Percentiles rank a stretch among this genome's conserved stretches.
phyloP scores from a whole-genome alignment of 208 protist species.

The Naegleria fowleri region DNA sequence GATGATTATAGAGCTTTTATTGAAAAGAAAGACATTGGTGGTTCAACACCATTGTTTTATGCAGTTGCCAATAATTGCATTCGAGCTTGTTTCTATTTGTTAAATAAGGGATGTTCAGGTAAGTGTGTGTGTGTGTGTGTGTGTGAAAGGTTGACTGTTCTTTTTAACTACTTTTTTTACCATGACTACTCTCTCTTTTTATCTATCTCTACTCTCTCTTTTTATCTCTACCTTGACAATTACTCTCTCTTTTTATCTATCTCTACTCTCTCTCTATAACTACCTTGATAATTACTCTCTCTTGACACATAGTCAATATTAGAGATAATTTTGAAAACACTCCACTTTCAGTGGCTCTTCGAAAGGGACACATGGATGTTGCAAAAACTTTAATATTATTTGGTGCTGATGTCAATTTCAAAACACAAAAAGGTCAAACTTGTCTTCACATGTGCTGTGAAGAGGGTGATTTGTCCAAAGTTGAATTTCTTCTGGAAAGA shows the following conservation, averaged over 20 bases:
- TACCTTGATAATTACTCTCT: too few species aligned
- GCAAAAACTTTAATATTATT: slow-evolving; percentile 9
- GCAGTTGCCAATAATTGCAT: slow-evolving; percentile 2
- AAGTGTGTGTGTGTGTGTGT: too few species aligned
- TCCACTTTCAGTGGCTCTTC: not conserved
- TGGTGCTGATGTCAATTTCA: not conserved
- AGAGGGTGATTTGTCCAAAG: not conserved
- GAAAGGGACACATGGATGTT: not conserved
- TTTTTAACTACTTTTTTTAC: too few species aligned
- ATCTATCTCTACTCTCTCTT: too few species aligned
- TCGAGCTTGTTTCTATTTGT: not conserved
- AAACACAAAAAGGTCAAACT: not conserved
- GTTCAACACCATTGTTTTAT: slow-evolving; percentile 5
- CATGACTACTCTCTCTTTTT: too few species aligned
- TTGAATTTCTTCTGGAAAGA: not conserved
- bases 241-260: too few species aligned
- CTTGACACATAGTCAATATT: not conserved
- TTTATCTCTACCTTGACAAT: too few species aligned
- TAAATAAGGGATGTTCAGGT: not conserved
- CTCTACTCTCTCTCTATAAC: too few species aligned
- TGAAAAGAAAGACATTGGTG: not conserved
- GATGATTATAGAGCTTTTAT: not conserved
- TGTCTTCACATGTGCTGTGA: not conserved
- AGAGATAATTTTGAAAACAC: not conserved
- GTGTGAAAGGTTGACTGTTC: too few species aligned